Evolutionary conservation across 176 grass and related monocot species (phyloP), one percentile per base, ranked within the genome.

Genomic region (Coix lacrymajobi): DNA sequence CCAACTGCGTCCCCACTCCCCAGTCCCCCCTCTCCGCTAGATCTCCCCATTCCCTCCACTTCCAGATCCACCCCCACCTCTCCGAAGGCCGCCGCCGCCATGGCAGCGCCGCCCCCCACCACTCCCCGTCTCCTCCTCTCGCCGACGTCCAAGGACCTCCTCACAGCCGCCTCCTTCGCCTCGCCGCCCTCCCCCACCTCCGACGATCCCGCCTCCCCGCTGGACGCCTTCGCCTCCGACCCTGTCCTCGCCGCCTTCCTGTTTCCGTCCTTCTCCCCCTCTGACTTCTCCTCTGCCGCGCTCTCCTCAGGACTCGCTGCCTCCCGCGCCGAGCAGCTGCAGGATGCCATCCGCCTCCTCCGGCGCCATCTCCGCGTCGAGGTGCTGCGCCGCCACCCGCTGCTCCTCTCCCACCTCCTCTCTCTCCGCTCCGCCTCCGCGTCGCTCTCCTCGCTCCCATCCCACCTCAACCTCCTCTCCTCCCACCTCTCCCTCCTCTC

Each of bases 171-270:
- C 48, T 71, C 87, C 77, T 91, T 79, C 63, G 52, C 78, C 34
- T 84, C 81, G 79, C 86, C 85, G 28, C 38, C 85, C 7, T 71
- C 78, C 60, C 76, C 79, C 43, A 36, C 66, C 65, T 39, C 46
- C 60, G 60, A 29, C 62, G 81, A 70, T 31, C 64, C 79, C n/a
- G 57, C 90, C 20, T 98, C 95, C 31, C 92, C 95, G 7, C 87
- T 98, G 20, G 92, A 95, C 58, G 78, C 88, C 76, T 98, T 98
- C 88, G 92, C 92, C 79, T 89, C 95, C 62, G 95, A 98, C 62
- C 92, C 95, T 15, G 85, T 98, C 79, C 93, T 98, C 86, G 91
- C 95, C 41, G 92, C 84, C 17, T 95, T 98, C 90, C 92, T 98
- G 71, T 98, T 88, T 3, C 86, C 92, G 24, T 86, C 90, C 34